These are phyloP conservation scores for Triangularia setosa DNA, from an alignment of 2,329 filamentous ascomycete species.

Conservation along the genomic window DNA sequence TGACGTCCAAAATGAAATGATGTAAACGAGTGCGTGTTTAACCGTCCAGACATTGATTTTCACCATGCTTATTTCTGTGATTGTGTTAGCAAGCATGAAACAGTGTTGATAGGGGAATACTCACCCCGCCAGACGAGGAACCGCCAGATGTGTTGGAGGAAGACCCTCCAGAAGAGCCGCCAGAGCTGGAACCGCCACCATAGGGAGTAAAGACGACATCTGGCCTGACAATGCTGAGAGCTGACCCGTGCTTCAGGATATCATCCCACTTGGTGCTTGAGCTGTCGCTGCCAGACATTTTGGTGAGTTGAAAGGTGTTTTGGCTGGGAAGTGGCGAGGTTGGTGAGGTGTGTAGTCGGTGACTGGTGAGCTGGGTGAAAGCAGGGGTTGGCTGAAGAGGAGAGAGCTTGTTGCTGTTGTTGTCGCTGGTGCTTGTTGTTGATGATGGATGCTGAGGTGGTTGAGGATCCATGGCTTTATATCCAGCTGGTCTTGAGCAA, in stretches of 20 bases:
- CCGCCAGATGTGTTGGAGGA: conserved; percentile 3
- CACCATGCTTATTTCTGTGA: neutral
- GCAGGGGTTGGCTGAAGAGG: neutral
- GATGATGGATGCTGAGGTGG: neutral
- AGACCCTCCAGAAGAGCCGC: conserved; percentile 5
- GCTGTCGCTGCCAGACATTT: conserved; percentile 15
- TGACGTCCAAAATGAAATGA: neutral
- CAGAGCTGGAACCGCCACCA: conserved; percentile 12
- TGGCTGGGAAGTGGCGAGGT: neutral
- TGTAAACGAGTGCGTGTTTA: neutral
- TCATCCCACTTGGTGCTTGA: conserved; percentile 18
- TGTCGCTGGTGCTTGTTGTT: neutral
- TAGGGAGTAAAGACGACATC: conserved; percentile 15
- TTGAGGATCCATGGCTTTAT: neutral
- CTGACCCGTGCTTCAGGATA: conserved; percentile 18
- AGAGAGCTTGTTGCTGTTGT: neutral
- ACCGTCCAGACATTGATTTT: neutral
- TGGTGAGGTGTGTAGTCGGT: neutral
- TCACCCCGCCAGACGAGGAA: neutral
- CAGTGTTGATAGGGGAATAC: neutral
- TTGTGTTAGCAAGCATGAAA: neutral
- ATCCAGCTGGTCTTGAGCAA: neutral
- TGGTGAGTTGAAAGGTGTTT: neutral
- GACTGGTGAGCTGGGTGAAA: neutral
- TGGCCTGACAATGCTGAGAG: conserved; percentile 19